Evolutionary conservation across 208 protist species (phyloP).

Genomic region (Trypanosoma melophagium): DNA sequence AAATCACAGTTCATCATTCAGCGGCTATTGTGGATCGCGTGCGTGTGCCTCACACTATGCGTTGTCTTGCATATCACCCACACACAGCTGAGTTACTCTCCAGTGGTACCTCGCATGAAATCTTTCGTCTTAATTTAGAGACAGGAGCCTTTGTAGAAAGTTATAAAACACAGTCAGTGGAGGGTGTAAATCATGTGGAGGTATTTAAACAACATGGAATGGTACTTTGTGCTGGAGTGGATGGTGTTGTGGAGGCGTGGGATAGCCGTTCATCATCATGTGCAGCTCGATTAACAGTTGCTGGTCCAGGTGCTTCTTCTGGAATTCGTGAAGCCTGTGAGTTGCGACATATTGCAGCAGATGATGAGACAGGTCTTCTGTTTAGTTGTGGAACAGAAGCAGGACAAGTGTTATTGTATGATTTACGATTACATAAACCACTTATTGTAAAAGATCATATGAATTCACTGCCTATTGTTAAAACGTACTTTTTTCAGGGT

Average conservation of each 20-base stretch:
- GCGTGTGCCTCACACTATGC: conserved; percentile 82
- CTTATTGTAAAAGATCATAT: conserved; percentile 95
- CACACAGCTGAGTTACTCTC: conserved; percentile 77
- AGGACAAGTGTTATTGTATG: conserved; percentile 86
- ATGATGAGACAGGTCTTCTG: conserved; percentile 67
- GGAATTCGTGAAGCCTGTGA: conserved; percentile 41
- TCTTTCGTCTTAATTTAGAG: conserved; percentile 85
- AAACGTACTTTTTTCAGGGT: conserved; percentile 91
- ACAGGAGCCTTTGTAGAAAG: conserved; percentile 80
- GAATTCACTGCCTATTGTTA: conserved; percentile 93
- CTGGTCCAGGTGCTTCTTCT: conserved; percentile 35
- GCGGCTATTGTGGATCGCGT: conserved; percentile 76
- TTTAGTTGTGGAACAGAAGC: conserved; percentile 78
- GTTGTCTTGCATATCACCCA: conserved; percentile 73
- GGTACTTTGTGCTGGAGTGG: conserved; percentile 59
- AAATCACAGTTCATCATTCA: conserved; percentile 85
- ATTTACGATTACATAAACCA: conserved; percentile 82
- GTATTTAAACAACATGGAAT: conserved; percentile 68
- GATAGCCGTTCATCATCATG: conserved; percentile 56
- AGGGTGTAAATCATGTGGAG: conserved; percentile 71
- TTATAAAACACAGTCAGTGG: conserved; percentile 62
- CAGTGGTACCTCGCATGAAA: conserved; percentile 65
- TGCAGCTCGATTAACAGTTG: conserved; percentile 56
- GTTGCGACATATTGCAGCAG: conserved; percentile 65
- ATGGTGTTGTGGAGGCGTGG: conserved; percentile 83